Base-by-base conservation (phyloP, 208 protist species). In the Trypanosomatidae sp. region DNA sequence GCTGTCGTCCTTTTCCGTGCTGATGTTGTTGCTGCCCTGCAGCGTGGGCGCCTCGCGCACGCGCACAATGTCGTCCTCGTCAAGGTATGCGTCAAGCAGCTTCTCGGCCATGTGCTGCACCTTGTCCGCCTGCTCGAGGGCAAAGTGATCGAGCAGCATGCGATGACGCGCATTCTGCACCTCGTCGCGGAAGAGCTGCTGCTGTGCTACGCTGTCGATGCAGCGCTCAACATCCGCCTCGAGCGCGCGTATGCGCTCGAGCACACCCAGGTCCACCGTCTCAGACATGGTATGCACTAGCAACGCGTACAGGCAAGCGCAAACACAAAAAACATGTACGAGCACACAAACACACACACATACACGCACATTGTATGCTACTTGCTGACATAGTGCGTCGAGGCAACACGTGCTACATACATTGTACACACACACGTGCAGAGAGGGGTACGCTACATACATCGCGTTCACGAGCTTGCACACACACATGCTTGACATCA, bases 191-290 rank as follows among this genome's bases (percentile, higher is more conserved):
- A 88, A 71, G 7, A 92, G 44, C n/a, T 66, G 61, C 47, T 92
- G 84, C 49, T 87, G 84, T 10, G 87, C 76, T 37, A 92, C 73
- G 50, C 71, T 83, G 45, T 92, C 73, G 26, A 88, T 50, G 35
- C 65, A 62, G 21, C 60, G 52, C 53, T 92, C 79, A 25, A 92
- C 70, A 59, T 92, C 84, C 5, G 75, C 72, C 64, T 92, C 76
- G 23, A 87, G 63, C 2, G 60, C 48, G 3, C 84, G 76, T 25
- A 92, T 78, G 18, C 73, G 75, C 46, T 92, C 84, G 10, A 92
- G 48, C 18, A 88, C 66, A 38, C 75, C 77, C 4, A 56, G 63
- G 8, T 43, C 28, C 28, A 33, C 13, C 28, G n/a, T n/a, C n/a
- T n/a, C n/a, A n/a, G n/a, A n/a, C n/a, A n/a, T n/a, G n/a, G n/a